A percentile compares a stretch with the other conserved stretches of the same genome.
These are phyloP conservation scores for Talaromyces pinophilus DNA, from an alignment of 2,329 filamentous ascomycete genomes.

Conservation along the genomic window DNA sequence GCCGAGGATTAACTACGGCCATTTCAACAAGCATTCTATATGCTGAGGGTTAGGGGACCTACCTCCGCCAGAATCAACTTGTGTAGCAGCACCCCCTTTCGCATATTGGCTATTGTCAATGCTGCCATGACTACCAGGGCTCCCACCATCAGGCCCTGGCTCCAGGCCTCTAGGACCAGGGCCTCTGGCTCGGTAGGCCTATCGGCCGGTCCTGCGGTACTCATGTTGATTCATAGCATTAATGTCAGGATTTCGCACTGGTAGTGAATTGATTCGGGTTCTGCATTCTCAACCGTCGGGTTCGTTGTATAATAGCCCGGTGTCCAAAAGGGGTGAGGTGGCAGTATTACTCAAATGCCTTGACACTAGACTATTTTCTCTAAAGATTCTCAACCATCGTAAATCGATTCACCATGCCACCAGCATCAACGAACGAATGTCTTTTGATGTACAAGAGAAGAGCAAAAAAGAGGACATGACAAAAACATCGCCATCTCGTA, in stretches of 20 bases:
- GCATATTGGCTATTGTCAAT: constrained; percentile 55
- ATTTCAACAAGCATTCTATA: neutral
- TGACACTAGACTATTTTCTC: too few relatives aligned
- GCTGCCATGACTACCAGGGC: constrained; percentile 52
- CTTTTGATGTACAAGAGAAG: neutral
- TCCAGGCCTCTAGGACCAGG: constrained; percentile 50
- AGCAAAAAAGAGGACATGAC: neutral
- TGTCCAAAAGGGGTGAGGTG: neutral
- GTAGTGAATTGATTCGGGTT: neutral
- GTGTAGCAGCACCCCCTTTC: constrained; percentile 48
- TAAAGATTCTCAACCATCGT: neutral
- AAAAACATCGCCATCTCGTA: neutral
- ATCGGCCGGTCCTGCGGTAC: neutral
- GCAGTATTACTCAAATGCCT: neutral
- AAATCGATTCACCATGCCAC: neutral
- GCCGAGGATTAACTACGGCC: constrained; percentile 52
- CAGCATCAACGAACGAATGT: neutral
- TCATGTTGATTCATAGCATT: neutral
- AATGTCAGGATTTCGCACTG: neutral
- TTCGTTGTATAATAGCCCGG: too few relatives aligned
- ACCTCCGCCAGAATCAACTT: constrained; percentile 55
- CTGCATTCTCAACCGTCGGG: neutral
- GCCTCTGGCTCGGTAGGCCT: constrained; percentile 34
- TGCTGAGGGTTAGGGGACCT: constrained; percentile 14
- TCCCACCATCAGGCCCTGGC: constrained; percentile 53